phyloP scores from a whole-genome alignment of 2,329 filamentous ascomycete species.

The Sclerotiophoma versabilis region DNA sequence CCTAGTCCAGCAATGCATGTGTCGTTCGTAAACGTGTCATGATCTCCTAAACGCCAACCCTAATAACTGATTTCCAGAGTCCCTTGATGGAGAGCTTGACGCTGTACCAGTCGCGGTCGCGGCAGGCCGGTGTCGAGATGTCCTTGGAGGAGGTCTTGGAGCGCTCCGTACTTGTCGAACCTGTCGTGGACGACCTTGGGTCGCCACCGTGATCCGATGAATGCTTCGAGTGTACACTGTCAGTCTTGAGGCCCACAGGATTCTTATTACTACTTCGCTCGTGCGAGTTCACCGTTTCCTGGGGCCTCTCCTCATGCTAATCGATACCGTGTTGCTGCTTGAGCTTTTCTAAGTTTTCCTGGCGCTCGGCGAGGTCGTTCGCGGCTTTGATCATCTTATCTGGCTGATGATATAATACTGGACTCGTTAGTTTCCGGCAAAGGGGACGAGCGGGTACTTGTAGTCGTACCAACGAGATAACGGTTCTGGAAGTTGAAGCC shows the following conservation, averaged over 20 bases:
- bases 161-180: constrained; percentile 35
- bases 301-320: constrained; percentile 66
- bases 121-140: constrained; percentile 30
- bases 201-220: constrained; percentile 33
- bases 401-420: constrained; percentile 78
- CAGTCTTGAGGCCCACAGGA: constrained; percentile 48
- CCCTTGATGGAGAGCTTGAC: constrained; percentile 42
- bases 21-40: constrained; percentile 33
- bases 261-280: constrained; percentile 40
- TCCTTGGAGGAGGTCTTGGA: constrained; percentile 24
- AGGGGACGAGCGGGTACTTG: background rate
- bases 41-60: constrained; percentile 43
- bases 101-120: constrained; percentile 42
- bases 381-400: constrained; percentile 85
- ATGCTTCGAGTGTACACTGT: constrained; percentile 37
- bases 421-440: constrained; percentile 9
- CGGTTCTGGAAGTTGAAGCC: constrained; percentile 99
- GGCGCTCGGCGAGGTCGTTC: constrained; percentile 91
- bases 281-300: constrained; percentile 49
- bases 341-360: constrained; percentile 96
- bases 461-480: constrained; percentile 87
- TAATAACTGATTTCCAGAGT: constrained; percentile 41
- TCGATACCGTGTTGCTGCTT: constrained; percentile 98
- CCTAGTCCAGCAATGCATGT: constrained; percentile 25
- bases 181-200: constrained; percentile 34